A percentile compares a stretch with the other conserved stretches of the same genome.
Evolutionary conservation across 345 rosid genomes (phyloP).

Genomic region (Brassica napus): DNA sequence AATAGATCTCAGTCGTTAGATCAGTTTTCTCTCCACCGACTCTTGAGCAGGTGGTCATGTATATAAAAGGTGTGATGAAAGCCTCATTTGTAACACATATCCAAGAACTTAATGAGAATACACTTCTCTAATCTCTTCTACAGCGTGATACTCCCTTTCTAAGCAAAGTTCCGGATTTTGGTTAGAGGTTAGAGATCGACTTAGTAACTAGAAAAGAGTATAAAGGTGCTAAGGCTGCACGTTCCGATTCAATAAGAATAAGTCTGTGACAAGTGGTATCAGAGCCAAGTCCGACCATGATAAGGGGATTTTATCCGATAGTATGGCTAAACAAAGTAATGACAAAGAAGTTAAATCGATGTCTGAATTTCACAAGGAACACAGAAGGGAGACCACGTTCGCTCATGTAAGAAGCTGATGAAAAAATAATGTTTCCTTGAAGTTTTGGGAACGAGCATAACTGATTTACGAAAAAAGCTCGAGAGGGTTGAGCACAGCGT

Average conservation of each 20-base stretch:
- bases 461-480: neutral
- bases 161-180: neutral
- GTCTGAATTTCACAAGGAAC: neutral
- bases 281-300: neutral
- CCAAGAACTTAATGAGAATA: too few species aligned
- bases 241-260: too few species aligned
- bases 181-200: neutral
- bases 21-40: too few species aligned
- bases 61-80: too few species aligned
- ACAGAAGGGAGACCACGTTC: neutral
- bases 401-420: neutral
- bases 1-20: too few species aligned
- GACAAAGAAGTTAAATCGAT: neutral
- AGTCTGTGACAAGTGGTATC: too few species aligned
- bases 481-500: neutral
- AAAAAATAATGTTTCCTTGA: neutral
- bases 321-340: too few species aligned
- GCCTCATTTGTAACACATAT: neutral
- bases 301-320: neutral
- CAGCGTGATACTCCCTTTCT: neutral
- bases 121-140: too few species aligned
- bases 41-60: too few species aligned
- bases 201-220: neutral
- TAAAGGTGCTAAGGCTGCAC: neutral
- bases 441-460: neutral